phyloP scores from a whole-genome alignment of 1,284 basidiomycete genomes.

The Malassezia equina region DNA sequence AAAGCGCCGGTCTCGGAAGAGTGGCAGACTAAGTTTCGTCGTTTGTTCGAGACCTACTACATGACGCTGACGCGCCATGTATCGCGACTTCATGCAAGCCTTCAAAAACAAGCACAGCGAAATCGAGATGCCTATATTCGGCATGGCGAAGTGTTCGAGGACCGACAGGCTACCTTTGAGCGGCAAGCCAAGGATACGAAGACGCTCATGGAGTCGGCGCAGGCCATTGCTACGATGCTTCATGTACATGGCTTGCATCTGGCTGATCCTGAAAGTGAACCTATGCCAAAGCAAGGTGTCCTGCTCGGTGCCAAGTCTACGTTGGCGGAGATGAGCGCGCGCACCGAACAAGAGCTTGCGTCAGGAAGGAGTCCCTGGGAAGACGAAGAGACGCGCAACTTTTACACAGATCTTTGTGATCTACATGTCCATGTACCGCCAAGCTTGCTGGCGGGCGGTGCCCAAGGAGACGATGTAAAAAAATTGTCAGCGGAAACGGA shows the following conservation, averaged over 20 bases:
- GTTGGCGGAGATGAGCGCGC: slow-evolving; percentile 49
- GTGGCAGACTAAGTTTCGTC: slow-evolving; percentile 74
- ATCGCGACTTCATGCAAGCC: slow-evolving; percentile 57
- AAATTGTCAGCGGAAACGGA: slow-evolving; percentile 49
- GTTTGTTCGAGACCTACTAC: slow-evolving; percentile 87
- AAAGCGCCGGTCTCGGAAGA: slow-evolving; percentile 55
- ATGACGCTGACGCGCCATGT: slow-evolving; percentile 82
- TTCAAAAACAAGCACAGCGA: slow-evolving; percentile 88
- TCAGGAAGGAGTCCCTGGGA: slow-evolving; percentile 74
- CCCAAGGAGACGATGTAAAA: slow-evolving; percentile 52
- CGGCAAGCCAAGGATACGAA: slow-evolving; percentile 94
- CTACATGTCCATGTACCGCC: slow-evolving; percentile 81
- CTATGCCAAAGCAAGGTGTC: slow-evolving; percentile 50
- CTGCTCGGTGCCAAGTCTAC: slow-evolving; percentile 50
- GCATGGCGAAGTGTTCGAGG: slow-evolving; percentile 97
- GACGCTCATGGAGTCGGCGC: slow-evolving; percentile 54
- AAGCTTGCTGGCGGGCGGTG: slow-evolving; percentile 57
- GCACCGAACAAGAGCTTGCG: slow-evolving; percentile 33
- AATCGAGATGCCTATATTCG: slow-evolving; percentile 98
- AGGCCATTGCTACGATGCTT: slow-evolving; percentile 70
- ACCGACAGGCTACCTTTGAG: slow-evolving; percentile 94
- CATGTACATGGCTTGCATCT: slow-evolving; percentile 69
- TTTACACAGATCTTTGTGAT: slow-evolving; percentile 88
- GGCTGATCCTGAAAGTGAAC: slow-evolving; percentile 58
- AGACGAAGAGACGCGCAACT: slow-evolving; percentile 88